Conservation (phyloP, 805 yeast genomes). For the Candida methanosorbosa region DNA sequence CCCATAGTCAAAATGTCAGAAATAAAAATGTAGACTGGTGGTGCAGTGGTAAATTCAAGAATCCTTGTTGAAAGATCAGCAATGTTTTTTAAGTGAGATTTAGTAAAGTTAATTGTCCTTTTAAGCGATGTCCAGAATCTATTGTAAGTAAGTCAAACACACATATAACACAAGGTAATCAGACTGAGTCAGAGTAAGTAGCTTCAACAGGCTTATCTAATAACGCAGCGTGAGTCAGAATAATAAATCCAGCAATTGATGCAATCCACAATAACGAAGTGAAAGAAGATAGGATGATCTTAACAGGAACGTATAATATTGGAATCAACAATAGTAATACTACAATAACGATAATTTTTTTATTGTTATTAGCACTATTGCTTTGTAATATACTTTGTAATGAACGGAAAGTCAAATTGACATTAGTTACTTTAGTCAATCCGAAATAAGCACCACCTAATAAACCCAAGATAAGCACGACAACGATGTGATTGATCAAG, state of each 20-base stretch:
- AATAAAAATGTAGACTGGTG: no score
- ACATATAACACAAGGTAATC: no score
- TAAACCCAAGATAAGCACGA: neutral
- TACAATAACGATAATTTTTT: constrained; percentile 28
- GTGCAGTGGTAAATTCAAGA: no score
- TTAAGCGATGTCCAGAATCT: no score
- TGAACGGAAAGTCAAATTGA: neutral
- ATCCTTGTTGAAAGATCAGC: no score
- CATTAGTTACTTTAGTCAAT: neutral
- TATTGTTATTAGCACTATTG: no score
- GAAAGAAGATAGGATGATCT: no score
- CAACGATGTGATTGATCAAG: neutral
- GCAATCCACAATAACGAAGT: constrained; percentile 87
- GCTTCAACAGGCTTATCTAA: constrained; percentile 95
- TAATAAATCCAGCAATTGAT: constrained; percentile 73
- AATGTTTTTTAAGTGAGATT: no score
- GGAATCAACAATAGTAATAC: constrained; percentile 44
- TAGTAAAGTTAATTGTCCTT: no score
- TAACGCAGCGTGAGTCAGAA: constrained; percentile 79
- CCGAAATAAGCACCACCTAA: neutral
- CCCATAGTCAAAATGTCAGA: no score
- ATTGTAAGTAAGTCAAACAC: no score
- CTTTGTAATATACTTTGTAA: no score
- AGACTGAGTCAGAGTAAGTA: constrained; percentile 84
- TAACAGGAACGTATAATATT: constrained; percentile 80